phyloP scores from a whole-genome alignment of 495 filamentous ascomycete species.

The Neurospora hispaniola region DNA sequence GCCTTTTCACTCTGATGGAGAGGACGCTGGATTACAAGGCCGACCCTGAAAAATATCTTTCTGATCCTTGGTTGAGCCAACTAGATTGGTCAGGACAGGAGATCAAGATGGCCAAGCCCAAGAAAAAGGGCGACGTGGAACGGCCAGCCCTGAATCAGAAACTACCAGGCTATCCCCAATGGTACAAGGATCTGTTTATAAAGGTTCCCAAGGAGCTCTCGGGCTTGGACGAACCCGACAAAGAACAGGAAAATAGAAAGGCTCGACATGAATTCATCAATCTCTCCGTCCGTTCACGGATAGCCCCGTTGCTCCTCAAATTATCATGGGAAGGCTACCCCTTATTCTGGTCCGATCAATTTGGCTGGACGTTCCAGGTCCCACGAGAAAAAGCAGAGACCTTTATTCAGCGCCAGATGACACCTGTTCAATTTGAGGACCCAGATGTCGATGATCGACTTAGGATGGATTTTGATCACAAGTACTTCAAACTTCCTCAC shows the following conservation, averaged over 20 bases:
- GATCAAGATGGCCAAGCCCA: constrained; percentile 81
- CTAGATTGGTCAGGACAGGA: constrained; percentile 93
- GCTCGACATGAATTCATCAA: constrained; percentile 37
- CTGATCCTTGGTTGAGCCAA: constrained; percentile 84
- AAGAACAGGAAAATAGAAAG: neutral
- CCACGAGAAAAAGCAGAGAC: constrained; percentile 48
- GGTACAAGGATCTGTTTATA: constrained; percentile 86
- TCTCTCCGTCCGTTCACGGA: constrained; percentile 77
- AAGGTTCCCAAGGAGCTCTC: constrained; percentile 28
- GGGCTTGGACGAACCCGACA: constrained; percentile 22
- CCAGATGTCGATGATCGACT: neutral
- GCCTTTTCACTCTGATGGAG: constrained; percentile 59
- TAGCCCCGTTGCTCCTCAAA: constrained; percentile 77
- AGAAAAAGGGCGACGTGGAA: constrained; percentile 70
- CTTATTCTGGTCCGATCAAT: constrained; percentile 82
- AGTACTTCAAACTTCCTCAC: constrained; percentile 92
- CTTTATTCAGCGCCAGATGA: constrained; percentile 60
- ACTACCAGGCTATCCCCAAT: constrained; percentile 85
- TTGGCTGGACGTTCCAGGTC: constrained; percentile 87
- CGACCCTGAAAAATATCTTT: constrained; percentile 51
- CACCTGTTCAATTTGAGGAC: constrained; percentile 63
- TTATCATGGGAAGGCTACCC: constrained; percentile 84
- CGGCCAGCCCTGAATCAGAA: constrained; percentile 77
- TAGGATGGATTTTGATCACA: constrained; percentile 40
- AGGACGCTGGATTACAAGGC: constrained; percentile 66